Conservation (phyloP, 148 eudicot species). For the Camellia lanceoleosa region DNA sequence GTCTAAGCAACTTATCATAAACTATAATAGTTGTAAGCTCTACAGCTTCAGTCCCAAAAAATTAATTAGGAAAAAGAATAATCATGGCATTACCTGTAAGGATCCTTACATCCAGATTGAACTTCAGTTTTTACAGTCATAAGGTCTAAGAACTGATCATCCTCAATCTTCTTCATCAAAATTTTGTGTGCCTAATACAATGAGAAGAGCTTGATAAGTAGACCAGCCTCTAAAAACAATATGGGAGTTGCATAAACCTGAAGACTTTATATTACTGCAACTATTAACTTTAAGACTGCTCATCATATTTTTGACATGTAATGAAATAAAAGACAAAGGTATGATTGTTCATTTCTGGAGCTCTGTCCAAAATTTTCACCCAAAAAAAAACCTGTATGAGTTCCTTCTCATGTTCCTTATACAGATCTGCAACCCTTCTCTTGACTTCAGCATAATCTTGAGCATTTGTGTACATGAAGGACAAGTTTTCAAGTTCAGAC, state of each 20-base stretch:
- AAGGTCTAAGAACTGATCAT: constrained; percentile 77
- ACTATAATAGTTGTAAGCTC: too few species aligned
- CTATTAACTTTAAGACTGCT: neutral
- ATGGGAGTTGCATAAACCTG: neutral
- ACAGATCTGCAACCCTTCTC: constrained; percentile 66
- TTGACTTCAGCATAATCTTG: constrained; percentile 73
- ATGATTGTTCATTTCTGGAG: neutral
- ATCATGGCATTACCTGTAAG: constrained; percentile 65
- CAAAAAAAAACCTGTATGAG: constrained; percentile 54
- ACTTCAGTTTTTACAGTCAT: constrained; percentile 73
- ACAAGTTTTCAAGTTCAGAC: constrained; percentile 93
- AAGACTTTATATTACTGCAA: neutral
- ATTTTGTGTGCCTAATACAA: constrained; percentile 70
- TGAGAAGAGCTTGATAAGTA: constrained; percentile 7
- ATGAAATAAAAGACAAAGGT: neutral
- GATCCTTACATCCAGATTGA: constrained; percentile 73
- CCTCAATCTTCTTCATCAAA: constrained; percentile 80
- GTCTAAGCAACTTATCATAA: too few species aligned
- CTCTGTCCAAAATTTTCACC: neutral
- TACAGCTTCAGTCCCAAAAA: neutral
- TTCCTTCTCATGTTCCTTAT: constrained; percentile 79
- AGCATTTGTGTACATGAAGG: constrained; percentile 88
- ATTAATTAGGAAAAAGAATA: neutral
- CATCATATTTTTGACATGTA: constrained; percentile 8
- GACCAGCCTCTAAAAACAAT: neutral